Percentiles rank a stretch among this genome's conserved stretches.
Evolutionary conservation across 2,329 filamentous ascomycete genomes (phyloP).

Genomic region (Macrophomina tecta): DNA sequence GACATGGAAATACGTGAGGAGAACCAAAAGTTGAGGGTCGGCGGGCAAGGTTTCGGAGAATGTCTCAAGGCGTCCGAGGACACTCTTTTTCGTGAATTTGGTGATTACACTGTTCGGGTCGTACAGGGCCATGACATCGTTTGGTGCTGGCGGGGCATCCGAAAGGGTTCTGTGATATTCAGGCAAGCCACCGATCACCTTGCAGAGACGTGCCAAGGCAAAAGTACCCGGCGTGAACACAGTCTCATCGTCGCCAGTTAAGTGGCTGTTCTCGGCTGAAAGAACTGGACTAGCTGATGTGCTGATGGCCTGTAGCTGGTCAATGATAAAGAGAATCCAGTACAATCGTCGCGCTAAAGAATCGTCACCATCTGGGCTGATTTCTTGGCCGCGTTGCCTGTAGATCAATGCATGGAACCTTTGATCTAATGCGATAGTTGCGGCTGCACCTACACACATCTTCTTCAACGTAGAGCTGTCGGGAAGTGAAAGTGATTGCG

Average conservation of each 20-base stretch:
- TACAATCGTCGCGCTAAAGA: conserved; percentile 42
- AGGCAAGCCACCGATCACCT: conserved; percentile 38
- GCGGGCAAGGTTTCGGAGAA: conserved; percentile 38
- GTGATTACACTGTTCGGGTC: conserved; percentile 35
- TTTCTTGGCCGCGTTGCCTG: conserved; percentile 13
- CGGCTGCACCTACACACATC: conserved; percentile 17
- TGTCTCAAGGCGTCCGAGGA: conserved; percentile 41
- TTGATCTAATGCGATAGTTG: conserved; percentile 1
- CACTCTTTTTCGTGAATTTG: conserved; percentile 36
- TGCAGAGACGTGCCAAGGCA: conserved; percentile 43
- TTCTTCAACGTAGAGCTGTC: conserved; percentile 37
- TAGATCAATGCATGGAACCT: conserved; percentile 13
- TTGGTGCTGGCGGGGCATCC: conserved; percentile 37
- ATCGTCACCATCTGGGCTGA: conserved; percentile 41
- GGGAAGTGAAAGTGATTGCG: conserved; percentile 31
- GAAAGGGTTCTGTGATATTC: conserved; percentile 33
- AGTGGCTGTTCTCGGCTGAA: conserved; percentile 38
- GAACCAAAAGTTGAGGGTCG: conserved; percentile 40
- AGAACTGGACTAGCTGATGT: conserved; percentile 42
- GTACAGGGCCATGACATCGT: conserved; percentile 32
- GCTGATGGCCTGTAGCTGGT: conserved; percentile 45
- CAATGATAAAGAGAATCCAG: conserved; percentile 45
- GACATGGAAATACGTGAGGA: conserved; percentile 45
- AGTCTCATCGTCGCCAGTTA: conserved; percentile 31
- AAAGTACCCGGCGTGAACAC: conserved; percentile 35